A percentile compares a stretch with the other conserved stretches of the same genome.
Evolutionary conservation across 768 basidiomycete species (phyloP).

Genomic region (Phanerochaete carnosa): DNA sequence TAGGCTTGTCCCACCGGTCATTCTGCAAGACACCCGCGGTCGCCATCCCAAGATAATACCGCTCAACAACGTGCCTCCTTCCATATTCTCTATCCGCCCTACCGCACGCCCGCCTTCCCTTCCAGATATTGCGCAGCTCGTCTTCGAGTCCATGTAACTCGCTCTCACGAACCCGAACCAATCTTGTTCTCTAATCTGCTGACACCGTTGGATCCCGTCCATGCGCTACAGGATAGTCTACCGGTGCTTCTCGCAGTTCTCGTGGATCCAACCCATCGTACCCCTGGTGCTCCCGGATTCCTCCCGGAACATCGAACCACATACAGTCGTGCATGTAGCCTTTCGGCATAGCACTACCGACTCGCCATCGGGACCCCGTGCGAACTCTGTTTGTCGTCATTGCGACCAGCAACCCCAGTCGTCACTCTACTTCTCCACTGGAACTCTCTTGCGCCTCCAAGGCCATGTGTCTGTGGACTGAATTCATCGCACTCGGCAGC

Average conservation of each 20-base stretch:
- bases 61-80: not conserved
- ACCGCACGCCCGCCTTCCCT: not conserved
- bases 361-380: not conserved
- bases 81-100: not conserved
- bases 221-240: not conserved
- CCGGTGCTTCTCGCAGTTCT: not conserved
- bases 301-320: not conserved
- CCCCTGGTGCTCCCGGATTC: not conserved
- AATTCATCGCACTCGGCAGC: not conserved
- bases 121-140: not conserved
- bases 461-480: not conserved
- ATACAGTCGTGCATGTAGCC: not conserved
- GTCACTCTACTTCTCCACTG: not conserved
- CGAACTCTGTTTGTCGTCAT: not conserved
- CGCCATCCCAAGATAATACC: not conserved
- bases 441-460: not conserved
- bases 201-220: not conserved
- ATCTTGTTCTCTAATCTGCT: not conserved
- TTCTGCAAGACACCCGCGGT: not conserved
- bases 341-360: not conserved
- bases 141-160: not conserved
- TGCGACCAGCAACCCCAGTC: not conserved
- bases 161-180: not conserved
- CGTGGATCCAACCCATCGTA: not conserved
- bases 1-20: not conserved